These are phyloP conservation scores for Pleurotus giganteus DNA, from an alignment of 768 basidiomycete genomes.

Conservation along the genomic window DNA sequence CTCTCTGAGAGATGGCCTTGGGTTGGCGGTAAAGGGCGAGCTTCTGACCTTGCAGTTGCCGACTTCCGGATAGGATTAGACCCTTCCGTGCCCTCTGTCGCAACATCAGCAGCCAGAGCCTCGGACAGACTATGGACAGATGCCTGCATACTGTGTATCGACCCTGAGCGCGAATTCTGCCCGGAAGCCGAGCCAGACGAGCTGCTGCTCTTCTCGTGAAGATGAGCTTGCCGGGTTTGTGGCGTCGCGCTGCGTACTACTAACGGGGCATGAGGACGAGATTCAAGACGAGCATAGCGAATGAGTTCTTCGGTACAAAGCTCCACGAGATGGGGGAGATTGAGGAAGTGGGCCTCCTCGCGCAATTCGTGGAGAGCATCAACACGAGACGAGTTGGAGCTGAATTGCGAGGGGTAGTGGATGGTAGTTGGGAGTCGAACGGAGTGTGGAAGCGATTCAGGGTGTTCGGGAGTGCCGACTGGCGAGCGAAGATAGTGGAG, in stretches of 20 bases:
- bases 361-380: conserved; percentile 73
- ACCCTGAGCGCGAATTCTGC: conserved; percentile 22
- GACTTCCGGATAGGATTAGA: not conserved
- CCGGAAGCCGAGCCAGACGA: conserved; percentile 15
- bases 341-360: conserved; percentile 78
- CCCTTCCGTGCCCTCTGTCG: not conserved
- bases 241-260: not conserved
- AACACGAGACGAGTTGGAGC: conserved; percentile 44
- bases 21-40: not conserved
- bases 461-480: conserved; percentile 38
- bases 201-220: not conserved
- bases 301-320: conserved; percentile 70
- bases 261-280: not conserved
- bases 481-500: conserved; percentile 69
- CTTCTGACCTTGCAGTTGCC: not conserved
- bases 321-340: conserved; percentile 58
- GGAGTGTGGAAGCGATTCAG: conserved; percentile 58
- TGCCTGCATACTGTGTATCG: conserved; percentile 46
- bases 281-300: conserved; percentile 29
- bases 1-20: not conserved
- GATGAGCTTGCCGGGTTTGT: not conserved
- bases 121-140: conserved; percentile 64
- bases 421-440: conserved; percentile 37
- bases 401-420: conserved; percentile 16
- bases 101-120: conserved; percentile 6